Conservation (phyloP, 805 yeast genomes). For the Scheffersomyces stipitis region DNA sequence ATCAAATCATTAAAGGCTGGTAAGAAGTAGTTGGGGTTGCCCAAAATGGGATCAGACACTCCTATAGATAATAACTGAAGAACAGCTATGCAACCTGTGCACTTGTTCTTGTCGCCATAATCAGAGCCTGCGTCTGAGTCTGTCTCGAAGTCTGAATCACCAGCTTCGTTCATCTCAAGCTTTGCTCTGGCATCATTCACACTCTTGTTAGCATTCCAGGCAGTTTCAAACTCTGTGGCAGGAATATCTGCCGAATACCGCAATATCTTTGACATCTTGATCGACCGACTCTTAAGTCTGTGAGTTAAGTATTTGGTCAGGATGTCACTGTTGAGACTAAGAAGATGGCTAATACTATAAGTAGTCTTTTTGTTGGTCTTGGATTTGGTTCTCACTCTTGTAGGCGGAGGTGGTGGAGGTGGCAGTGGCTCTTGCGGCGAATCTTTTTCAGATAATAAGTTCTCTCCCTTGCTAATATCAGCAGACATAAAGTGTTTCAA, state of each 20-base stretch:
- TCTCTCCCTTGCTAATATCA: too few species aligned
- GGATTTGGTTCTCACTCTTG: too few species aligned
- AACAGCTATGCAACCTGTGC: constrained; percentile 23
- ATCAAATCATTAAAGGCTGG: constrained; percentile 37
- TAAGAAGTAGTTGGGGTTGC: constrained; percentile 39
- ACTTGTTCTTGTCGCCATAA: constrained; percentile 7
- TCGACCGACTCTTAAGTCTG: constrained; percentile 1
- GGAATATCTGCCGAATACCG: constrained; percentile 15
- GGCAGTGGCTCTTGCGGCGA: constrained; percentile 1
- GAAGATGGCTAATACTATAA: neutral
- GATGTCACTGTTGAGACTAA: too few species aligned
- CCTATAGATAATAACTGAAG: constrained; percentile 33
- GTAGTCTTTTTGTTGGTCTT: constrained; percentile 1
- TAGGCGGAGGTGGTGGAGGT: too few species aligned
- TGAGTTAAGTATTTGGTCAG: too few species aligned
- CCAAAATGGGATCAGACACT: constrained; percentile 22
- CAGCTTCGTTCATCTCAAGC: constrained; percentile 2
- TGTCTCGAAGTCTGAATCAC: neutral
- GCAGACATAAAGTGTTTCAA: too few species aligned
- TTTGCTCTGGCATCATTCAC: constrained; percentile 17
- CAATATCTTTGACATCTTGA: constrained; percentile 9
- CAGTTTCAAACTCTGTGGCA: constrained; percentile 4
- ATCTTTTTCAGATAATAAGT: neutral
- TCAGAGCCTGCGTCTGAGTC: too few species aligned
- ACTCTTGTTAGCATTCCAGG: constrained; percentile 22